Conservation (phyloP, 768 basidiomycete species). For the Termitomyces sp. region DNA sequence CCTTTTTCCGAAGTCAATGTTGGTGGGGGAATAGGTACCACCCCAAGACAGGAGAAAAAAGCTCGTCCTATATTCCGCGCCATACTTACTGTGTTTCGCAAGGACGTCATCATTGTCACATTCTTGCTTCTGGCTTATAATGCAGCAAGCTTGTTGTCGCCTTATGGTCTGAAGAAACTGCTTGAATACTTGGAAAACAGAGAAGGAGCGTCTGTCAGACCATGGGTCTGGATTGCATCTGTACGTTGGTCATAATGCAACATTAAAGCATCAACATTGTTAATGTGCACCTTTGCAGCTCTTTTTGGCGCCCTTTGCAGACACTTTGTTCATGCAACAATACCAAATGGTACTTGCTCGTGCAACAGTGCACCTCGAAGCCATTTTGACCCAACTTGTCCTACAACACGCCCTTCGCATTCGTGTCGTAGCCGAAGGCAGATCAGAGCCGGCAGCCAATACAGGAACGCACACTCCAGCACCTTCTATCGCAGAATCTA, state of each 20-base stretch:
- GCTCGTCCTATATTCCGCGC: conserved; percentile 42
- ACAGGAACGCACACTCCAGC: background rate
- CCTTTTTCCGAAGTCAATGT: conserved; percentile 13
- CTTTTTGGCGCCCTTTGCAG: conserved; percentile 15
- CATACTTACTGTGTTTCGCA: conserved; percentile 35
- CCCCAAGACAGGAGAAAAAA: conserved; percentile 33
- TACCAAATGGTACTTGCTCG: conserved; percentile 36
- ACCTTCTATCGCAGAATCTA: conserved; percentile 2
- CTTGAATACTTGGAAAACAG: conserved; percentile 43
- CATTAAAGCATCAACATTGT: conserved; percentile 44
- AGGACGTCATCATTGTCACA: conserved; percentile 26
- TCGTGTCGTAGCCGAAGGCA: conserved; percentile 46
- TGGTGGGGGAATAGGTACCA: conserved; percentile 32
- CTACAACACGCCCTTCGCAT: conserved; percentile 54
- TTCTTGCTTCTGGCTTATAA: conserved; percentile 26
- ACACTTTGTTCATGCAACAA: conserved; percentile 14
- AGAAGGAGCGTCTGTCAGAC: conserved; percentile 44
- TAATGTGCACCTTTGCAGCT: conserved; percentile 37
- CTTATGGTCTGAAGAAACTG: conserved; percentile 39
- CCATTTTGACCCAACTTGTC: conserved; percentile 40
- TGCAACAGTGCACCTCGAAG: conserved; percentile 45
- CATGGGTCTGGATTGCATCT: conserved; percentile 64
- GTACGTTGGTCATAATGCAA: conserved; percentile 33
- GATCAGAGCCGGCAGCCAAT: conserved; percentile 9
- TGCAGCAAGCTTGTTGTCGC: conserved; percentile 27